Percentiles rank a stretch among this genome's conserved stretches.
Conservation (phyloP, 805 yeast genomes). For the Candida insectalens region DNA sequence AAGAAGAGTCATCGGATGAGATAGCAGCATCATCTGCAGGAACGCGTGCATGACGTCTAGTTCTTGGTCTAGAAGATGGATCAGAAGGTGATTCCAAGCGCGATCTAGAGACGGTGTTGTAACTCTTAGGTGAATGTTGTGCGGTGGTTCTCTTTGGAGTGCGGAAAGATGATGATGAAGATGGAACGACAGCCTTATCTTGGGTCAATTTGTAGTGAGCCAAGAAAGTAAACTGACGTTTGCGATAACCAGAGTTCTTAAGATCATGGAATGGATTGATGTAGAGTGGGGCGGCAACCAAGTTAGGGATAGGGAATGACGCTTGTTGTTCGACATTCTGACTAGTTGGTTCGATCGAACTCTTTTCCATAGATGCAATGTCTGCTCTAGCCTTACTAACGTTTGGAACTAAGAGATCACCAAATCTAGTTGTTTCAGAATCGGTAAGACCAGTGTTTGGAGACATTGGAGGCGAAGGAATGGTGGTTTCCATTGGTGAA, state of each 20-base stretch:
- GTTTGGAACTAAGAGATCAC: too few relatives aligned
- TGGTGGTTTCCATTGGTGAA: conserved; percentile 11
- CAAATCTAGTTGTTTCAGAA: conserved; percentile 3
- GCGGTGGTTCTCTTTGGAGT: not conserved
- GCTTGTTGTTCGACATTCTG: conserved; percentile 6
- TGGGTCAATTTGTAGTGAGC: conserved; percentile 34
- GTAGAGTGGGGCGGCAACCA: conserved; percentile 32
- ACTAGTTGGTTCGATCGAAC: not conserved
- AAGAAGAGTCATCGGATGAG: conserved; percentile 6
- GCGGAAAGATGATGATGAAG: not conserved
- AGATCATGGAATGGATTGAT: conserved; percentile 43
- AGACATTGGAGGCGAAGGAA: conserved; percentile 30
- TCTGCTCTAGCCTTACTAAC: too few relatives aligned
- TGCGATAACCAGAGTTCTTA: conserved; percentile 33
- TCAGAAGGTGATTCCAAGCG: conserved; percentile 21
- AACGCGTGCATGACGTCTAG: conserved; percentile 45
- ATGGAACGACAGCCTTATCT: not conserved
- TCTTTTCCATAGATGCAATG: too few relatives aligned
- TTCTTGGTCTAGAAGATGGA: conserved; percentile 37
- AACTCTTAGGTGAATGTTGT: conserved; percentile 6
- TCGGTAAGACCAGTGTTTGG: conserved; percentile 22
- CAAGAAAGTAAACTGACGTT: conserved; percentile 40
- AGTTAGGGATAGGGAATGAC: conserved; percentile 39
- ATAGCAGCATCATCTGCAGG: too few relatives aligned
- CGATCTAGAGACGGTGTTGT: conserved; percentile 20